phyloP scores from a whole-genome alignment of 176 grass and related monocot species.

The Musa troglodytarum region DNA sequence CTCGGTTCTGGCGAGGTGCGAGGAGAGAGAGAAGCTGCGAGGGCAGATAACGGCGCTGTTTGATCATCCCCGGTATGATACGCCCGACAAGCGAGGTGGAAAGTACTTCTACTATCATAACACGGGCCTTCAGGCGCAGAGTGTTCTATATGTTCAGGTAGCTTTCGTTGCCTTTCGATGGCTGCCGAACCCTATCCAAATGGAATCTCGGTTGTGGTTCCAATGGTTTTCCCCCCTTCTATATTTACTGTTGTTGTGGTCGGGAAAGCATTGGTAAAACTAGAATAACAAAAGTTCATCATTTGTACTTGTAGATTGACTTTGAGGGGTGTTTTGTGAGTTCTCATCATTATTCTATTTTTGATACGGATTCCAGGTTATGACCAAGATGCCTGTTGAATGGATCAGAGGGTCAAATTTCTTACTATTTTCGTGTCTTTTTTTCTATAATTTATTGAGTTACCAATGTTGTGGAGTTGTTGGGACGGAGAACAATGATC shows the following conservation, averaged over 20 bases:
- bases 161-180: background rate
- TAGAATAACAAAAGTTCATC: background rate
- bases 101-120: conserved; percentile 93
- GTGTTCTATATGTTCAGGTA: conserved; percentile 88
- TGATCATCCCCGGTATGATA: conserved; percentile 67
- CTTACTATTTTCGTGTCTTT: no score
- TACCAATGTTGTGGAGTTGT: no score
- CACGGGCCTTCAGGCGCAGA: conserved; percentile 88
- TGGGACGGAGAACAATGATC: no score
- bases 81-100: conserved; percentile 62
- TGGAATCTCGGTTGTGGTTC: background rate
- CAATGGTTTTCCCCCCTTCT: background rate
- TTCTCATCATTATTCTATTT: background rate
- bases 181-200: background rate
- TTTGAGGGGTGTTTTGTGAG: background rate
- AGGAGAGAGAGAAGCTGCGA: conserved; percentile 49
- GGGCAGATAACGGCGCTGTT: conserved; percentile 50
- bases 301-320: background rate
- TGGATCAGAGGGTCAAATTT: no score
- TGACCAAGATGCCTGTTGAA: background rate
- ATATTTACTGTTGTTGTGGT: background rate
- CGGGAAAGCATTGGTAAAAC: background rate
- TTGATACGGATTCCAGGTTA: background rate
- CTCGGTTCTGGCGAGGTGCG: conserved; percentile 44
- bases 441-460: no score